These are phyloP conservation scores for Garcia nutans DNA, from an alignment of 345 rosid species.

Conservation along the genomic window DNA sequence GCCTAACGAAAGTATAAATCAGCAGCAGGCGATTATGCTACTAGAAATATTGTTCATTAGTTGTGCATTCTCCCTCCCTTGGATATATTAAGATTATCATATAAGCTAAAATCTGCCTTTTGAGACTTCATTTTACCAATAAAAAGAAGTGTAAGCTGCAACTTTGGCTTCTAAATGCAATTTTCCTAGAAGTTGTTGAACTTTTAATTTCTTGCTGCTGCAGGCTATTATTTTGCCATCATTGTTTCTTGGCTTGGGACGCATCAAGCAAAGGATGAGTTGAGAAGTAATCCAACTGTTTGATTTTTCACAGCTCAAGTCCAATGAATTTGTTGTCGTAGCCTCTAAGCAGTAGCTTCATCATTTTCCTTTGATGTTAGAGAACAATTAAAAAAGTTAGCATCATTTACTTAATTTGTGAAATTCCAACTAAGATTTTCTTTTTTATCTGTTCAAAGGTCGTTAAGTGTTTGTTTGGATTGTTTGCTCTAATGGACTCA, in stretches of 20 bases:
- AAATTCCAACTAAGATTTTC: background rate
- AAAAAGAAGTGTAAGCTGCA: background rate
- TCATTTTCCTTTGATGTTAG: background rate
- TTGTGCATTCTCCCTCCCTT: background rate
- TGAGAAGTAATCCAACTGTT: background rate
- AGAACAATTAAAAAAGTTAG: background rate
- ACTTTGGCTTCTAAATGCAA: background rate
- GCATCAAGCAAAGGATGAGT: background rate
- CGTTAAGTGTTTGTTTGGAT: background rate
- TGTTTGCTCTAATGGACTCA: background rate
- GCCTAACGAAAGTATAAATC: background rate
- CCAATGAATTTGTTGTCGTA: background rate
- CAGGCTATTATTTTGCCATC: background rate
- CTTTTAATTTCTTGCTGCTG: background rate
- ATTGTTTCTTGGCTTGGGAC: background rate
- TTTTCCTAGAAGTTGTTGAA: background rate
- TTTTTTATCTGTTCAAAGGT: background rate
- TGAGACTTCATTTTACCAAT: background rate
- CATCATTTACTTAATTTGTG: background rate
- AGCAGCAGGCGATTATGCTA: background rate
- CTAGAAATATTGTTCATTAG: background rate
- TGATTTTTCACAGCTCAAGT: background rate
- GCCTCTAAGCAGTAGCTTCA: background rate
- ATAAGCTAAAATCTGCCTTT: background rate
- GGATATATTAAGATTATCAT: background rate